A percentile compares a stretch with the other conserved stretches of the same genome.
Conservation (phyloP, 2,329 filamentous ascomycete species). For the Myriosclerotinia curreyana region DNA sequence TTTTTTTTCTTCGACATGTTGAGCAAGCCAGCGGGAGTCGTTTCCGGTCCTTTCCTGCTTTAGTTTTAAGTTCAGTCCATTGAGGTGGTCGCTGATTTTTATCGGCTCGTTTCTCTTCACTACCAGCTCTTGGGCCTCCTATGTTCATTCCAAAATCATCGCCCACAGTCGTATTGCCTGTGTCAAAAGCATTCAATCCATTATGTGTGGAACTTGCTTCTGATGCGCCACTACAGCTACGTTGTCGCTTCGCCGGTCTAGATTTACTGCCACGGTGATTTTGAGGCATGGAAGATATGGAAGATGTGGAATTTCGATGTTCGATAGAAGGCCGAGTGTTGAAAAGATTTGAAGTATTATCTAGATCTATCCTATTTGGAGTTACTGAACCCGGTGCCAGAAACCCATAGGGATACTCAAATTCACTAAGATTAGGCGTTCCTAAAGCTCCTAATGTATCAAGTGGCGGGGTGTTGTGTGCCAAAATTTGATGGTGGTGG, state of each 20-base stretch:
- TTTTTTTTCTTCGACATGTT: slow-evolving; percentile 94
- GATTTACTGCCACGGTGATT: slow-evolving; percentile 31
- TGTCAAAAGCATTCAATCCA: slow-evolving; percentile 25
- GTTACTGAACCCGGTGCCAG: slow-evolving; percentile 42
- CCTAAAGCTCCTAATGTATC: slow-evolving; percentile 31
- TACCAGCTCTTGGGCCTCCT: slow-evolving; percentile 49
- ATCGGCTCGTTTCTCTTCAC: slow-evolving; percentile 56
- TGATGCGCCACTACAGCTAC: slow-evolving; percentile 37
- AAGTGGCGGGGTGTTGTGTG: slow-evolving; percentile 29
- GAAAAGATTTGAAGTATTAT: slow-evolving; percentile 32
- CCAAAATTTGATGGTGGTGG: slow-evolving; percentile 4
- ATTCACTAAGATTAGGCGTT: slow-evolving; percentile 48
- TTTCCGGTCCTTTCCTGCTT: slow-evolving; percentile 94
- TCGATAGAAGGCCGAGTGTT: slow-evolving; percentile 29
- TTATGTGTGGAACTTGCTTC: slow-evolving; percentile 38
- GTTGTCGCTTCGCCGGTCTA: slow-evolving; percentile 26
- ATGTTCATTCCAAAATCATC: slow-evolving; percentile 58
- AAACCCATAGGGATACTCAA: slow-evolving; percentile 50
- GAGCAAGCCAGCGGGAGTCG: slow-evolving; percentile 91
- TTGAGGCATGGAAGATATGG: slow-evolving; percentile 29
- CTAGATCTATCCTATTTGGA: slow-evolving; percentile 37
- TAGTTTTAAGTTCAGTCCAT: slow-evolving; percentile 83
- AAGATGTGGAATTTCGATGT: slow-evolving; percentile 31
- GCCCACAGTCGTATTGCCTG: slow-evolving; percentile 31
- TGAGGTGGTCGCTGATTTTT: slow-evolving; percentile 59